A percentile compares a stretch with the other conserved stretches of the same genome.
Evolutionary conservation across 805 yeast genomes (phyloP).

Genomic region (Candida orba): DNA sequence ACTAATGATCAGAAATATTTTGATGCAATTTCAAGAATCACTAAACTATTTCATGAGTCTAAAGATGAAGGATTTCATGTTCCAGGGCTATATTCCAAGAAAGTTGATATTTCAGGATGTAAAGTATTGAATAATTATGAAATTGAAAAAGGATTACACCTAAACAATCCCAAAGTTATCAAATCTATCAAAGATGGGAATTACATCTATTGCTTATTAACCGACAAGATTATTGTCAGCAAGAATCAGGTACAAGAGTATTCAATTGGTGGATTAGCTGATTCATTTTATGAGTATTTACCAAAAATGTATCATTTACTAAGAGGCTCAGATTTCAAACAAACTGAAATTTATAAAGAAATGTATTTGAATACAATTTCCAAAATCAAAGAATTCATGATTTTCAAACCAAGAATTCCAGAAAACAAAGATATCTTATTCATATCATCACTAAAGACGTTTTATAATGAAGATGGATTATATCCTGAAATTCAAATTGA

Average conservation of each 20-base stretch:
- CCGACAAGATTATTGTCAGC: conserved; percentile 18
- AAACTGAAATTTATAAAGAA: conserved; percentile 18
- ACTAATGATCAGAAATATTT: conserved; percentile 42
- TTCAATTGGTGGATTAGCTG: conserved; percentile 36
- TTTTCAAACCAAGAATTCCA: conserved; percentile 40
- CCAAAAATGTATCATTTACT: conserved; percentile 41
- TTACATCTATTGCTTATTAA: conserved; percentile 27
- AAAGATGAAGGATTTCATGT: conserved; percentile 25
- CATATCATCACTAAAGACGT: conserved; percentile 18
- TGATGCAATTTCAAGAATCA: conserved; percentile 41
- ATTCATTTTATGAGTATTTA: conserved; percentile 42
- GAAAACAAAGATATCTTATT: conserved; percentile 30
- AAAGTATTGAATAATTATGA: conserved; percentile 24
- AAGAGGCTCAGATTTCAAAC: conserved; percentile 28
- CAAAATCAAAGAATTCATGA: conserved; percentile 33
- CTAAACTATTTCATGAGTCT: conserved; percentile 30
- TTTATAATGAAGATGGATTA: conserved; percentile 9
- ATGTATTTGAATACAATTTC: conserved; percentile 31
- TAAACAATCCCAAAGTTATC: conserved; percentile 28
- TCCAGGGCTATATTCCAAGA: conserved; percentile 37
- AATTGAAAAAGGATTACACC: conserved; percentile 27
- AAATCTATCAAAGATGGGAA: conserved; percentile 27
- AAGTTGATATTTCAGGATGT: conserved; percentile 48
- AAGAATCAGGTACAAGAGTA: conserved; percentile 14
- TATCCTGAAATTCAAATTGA: conserved; percentile 31